Evolutionary conservation across 1,284 basidiomycete species (phyloP), one percentile per base, ranked within the genome.

Genomic region (Butyriboletus appendiculatus): DNA sequence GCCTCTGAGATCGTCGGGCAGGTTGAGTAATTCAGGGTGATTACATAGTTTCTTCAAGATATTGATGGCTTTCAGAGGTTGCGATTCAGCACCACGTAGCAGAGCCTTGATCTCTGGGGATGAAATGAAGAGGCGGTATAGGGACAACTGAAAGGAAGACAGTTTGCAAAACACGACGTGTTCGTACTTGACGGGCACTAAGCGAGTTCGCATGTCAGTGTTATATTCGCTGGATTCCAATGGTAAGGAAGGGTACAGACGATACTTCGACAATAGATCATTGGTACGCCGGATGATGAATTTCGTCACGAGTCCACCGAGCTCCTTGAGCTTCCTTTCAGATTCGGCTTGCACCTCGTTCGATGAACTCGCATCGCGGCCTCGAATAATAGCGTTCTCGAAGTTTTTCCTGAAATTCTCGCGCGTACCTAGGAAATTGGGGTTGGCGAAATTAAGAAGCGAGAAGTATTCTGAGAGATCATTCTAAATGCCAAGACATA

Each of bases 201-300:
- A 28, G 22, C 24, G 51, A 32, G 30, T 64, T 43, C 48, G 52
- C 45, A n/a, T 35, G 41, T 54, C 48, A 61, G 50, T 37, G 39
- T 46, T 16, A 52, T 10, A 44, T 52, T 24, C 3, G 2, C 16
- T 33, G 16, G 22, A 22, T 47, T 32, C 28, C 15, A 16, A 15
- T 20, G 24, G 24, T 44, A 30, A 48, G 45, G 41, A 51, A 40
- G 18, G 48, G 33, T 35, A 84, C 93, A 60, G 58, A 96, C 95
- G 72, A 67, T 99, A 99, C 76, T 99, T 99, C 33, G 95, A 97
- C 22, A 99, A 80, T 20, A 99, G 75, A 67, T 99, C 97, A 68
- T 99, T 99, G 16, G 97, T 98, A 46, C 96, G 80, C 30, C 97
- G 84, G 57, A 99, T 99, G 75, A 99, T 98, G 74, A 99, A 98